Evolutionary conservation across 108 stramenopile species (phyloP), one percentile per base, ranked within the genome.

Genomic region (Aurantiochytrium sp.): DNA sequence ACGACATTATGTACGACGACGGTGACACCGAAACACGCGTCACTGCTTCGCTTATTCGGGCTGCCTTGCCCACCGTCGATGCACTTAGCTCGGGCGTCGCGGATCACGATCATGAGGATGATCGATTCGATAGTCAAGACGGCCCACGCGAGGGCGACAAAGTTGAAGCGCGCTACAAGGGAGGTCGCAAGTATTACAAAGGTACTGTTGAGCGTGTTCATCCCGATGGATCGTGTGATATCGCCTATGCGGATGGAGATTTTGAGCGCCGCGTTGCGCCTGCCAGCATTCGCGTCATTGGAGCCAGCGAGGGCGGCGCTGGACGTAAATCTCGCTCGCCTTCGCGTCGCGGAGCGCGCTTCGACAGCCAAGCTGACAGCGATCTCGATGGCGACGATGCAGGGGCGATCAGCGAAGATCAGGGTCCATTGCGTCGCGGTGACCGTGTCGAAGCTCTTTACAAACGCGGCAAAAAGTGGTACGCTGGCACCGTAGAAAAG

Each of bases 211-310:
- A 10, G 5, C 10, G 72, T 4, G 94, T 72, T 19, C 76, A 89
- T 35, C 21, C 42, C 4, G 92, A 94, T 72, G 94, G 94, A 16
- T 94, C 92, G 5, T 94, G 92, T 49, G 91, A 91, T 69, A 88
- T 94, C 2, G 14, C 51, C 45, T 94, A 93, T 76, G 93, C 88
- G n/a, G 90, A 90, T 42, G 90, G 90, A 43, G 91, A 90, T 0
- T 64, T 25, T 16, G 92, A 89, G 57, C 49, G 45, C 0, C 49
- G 72, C 23, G 72, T 89, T 12, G 14, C 4, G 88, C 55, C 45
- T 19, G 89, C 6, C 21, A 42, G 35, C n/a, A 60, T 91, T 19
- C 45, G 58, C 47, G 25, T 25, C n/a, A 4, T 87, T 44, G 91
- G 87, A 25, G 60, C 18, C 28, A 35, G 35, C 35, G 35, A 35